These are phyloP conservation scores for Rhodocollybia butyracea DNA, from an alignment of 768 basidiomycete species.

Conservation along the genomic window DNA sequence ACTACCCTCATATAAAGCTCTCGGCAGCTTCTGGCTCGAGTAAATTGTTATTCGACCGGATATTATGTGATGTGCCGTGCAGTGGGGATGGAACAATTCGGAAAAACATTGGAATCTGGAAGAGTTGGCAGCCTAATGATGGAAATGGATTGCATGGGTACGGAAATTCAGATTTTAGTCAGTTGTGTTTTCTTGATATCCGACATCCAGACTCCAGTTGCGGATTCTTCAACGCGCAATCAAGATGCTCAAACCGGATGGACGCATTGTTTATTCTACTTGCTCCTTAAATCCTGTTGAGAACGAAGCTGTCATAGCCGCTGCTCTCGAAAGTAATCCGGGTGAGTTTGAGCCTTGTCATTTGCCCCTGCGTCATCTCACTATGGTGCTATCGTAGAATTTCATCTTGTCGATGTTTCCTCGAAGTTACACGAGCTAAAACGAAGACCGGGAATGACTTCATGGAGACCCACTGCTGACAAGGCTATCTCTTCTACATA, in stretches of 20 bases:
- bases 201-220: conserved; percentile 67
- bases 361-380: background rate
- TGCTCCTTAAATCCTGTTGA: conserved; percentile 97
- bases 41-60: conserved; percentile 82
- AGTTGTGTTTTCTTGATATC: background rate
- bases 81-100: conserved; percentile 95
- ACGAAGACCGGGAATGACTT: conserved; percentile 69
- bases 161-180: background rate
- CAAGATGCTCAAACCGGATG: conserved; percentile 78
- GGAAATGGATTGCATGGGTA: conserved; percentile 90
- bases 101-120: conserved; percentile 96
- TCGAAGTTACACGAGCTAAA: conserved; percentile 66
- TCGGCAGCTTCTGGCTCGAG: conserved; percentile 32
- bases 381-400: conserved; percentile 39
- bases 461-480: conserved; percentile 76
- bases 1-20: conserved; percentile 67
- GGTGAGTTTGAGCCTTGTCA: conserved; percentile 38
- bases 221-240: conserved; percentile 92
- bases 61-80: conserved; percentile 96
- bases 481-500: conserved; percentile 47
- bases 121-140: conserved; percentile 82
- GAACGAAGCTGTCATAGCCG: conserved; percentile 93
- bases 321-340: conserved; percentile 68
- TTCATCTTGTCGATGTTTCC: conserved; percentile 78
- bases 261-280: conserved; percentile 95